Evolutionary conservation across 805 yeast species (phyloP), one percentile per base, ranked within the genome.

Genomic region (Naumovozyma castellii): DNA sequence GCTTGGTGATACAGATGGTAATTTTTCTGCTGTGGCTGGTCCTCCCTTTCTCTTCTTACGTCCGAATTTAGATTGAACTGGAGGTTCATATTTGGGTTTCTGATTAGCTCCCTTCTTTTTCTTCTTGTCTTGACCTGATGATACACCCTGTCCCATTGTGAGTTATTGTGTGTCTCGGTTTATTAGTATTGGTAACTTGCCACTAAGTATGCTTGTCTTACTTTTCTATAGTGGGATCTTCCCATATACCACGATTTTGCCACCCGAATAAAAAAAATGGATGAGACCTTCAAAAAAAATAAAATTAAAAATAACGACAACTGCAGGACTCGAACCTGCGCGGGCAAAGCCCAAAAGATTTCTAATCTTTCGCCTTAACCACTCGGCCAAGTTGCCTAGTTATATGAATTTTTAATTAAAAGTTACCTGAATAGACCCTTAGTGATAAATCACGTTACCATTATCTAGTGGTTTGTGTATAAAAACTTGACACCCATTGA

Each of bases 31-130:
- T 18, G 94, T 83, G 40, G 85, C 84, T 39, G 92, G 94, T 5
- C 95, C 95, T 37, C 76, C 75, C 71, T 81, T 86, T 71, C 92
- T 79, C 69, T 84, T 84, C 74, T 86, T 88, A 63, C 85, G 83
- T 42, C 95, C 95, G 55, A 86, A 83, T 49, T 88, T 79, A 5
- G 95, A 81, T 65, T 90, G 94, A 45, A 90, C 97, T 13, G 98
- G 98, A 28, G 98, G 97, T 65, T 92, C 98, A 64, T 90, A 92
- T 70, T 88, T 90, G 56, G 97, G 97, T 66, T 90, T 88, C 54
- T 84, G 84, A 49, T 80, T 78, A 67, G 80, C 80, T 47, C 73
- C 78, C 52, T 75, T 78, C 61, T 76, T 76, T 12, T 69, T 70
- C 60, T 69, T 51, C 37, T 51, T 53, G 44, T 55, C 56, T 42